phyloP scores from a whole-genome alignment of 1,284 basidiomycete genomes.

The Blastosporella zonata region DNA sequence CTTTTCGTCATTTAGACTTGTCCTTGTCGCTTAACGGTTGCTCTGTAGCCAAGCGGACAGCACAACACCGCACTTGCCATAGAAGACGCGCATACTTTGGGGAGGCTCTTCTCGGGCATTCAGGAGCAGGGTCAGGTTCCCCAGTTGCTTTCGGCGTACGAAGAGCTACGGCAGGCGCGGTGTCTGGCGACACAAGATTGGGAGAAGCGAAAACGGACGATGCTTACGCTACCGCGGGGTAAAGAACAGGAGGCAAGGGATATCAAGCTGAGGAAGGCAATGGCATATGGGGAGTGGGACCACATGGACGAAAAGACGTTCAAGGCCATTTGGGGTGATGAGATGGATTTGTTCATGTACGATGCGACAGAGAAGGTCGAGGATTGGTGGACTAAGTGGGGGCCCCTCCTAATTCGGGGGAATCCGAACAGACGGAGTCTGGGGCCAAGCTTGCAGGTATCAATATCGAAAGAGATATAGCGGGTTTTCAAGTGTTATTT shows the following conservation, averaged over 20 bases:
- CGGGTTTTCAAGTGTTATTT: background rate
- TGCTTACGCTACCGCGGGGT: slow-evolving; percentile 38
- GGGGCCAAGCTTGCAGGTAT: slow-evolving; percentile 16
- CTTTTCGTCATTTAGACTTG: background rate
- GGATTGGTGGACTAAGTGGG: slow-evolving; percentile 51
- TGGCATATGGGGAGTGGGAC: slow-evolving; percentile 29
- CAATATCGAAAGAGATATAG: slow-evolving; percentile 15
- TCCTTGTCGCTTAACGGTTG: slow-evolving; percentile 1
- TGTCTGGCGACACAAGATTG: slow-evolving; percentile 35
- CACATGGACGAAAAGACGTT: slow-evolving; percentile 38
- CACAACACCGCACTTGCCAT: slow-evolving; percentile 37
- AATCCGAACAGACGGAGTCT: slow-evolving; percentile 17
- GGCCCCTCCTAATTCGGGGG: slow-evolving; percentile 29
- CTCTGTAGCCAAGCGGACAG: slow-evolving; percentile 35
- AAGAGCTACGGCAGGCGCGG: slow-evolving; percentile 46
- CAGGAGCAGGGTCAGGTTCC: slow-evolving; percentile 37
- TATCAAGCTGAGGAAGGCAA: slow-evolving; percentile 30
- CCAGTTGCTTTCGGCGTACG: slow-evolving; percentile 45
- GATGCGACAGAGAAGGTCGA: slow-evolving; percentile 41
- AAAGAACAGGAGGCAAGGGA: slow-evolving; percentile 40
- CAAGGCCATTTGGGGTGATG: slow-evolving; percentile 36
- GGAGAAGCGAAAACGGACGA: slow-evolving; percentile 38
- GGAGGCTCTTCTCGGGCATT: slow-evolving; percentile 44
- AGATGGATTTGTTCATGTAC: slow-evolving; percentile 37
- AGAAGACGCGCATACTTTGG: slow-evolving; percentile 54